Conservation (phyloP, 306 rosid species). For the Citrullus colocynthis region DNA sequence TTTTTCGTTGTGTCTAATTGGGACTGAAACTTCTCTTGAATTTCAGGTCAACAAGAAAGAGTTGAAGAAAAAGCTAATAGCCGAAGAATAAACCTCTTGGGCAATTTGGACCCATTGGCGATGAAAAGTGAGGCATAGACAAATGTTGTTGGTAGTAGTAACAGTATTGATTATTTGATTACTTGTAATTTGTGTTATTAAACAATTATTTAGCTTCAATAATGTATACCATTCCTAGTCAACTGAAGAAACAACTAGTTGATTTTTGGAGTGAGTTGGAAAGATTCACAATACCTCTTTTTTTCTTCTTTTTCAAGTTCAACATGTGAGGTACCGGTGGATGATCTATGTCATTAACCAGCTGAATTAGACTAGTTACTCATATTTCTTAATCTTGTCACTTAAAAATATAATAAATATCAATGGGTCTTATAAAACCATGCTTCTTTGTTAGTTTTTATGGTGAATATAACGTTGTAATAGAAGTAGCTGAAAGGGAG, state of each 20-base stretch:
- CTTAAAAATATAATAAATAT: no score
- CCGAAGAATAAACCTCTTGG: slow-evolving; percentile 16
- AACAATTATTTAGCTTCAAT: background rate
- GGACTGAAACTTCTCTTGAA: slow-evolving; percentile 6
- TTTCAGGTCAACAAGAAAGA: slow-evolving; percentile 82
- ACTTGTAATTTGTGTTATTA: background rate
- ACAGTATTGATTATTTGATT: background rate
- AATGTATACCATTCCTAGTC: background rate
- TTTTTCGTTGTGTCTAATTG: background rate
- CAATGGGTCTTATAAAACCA: no score
- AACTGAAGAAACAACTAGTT: background rate
- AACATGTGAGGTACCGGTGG: no score
- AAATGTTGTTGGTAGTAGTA: background rate
- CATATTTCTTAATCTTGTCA: no score
- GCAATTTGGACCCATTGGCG: background rate
- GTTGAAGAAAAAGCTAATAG: slow-evolving; percentile 47
- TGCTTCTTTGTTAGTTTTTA: no score
- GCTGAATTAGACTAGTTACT: no score
- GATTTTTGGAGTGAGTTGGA: background rate
- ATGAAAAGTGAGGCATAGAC: background rate
- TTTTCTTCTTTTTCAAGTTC: no score
- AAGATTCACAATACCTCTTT: no score
- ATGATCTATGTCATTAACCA: no score
- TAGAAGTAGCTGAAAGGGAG: no score
- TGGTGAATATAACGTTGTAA: no score